phyloP scores from a whole-genome alignment of 495 filamentous ascomycete species.

The Thermochaetoides thermophila region DNA sequence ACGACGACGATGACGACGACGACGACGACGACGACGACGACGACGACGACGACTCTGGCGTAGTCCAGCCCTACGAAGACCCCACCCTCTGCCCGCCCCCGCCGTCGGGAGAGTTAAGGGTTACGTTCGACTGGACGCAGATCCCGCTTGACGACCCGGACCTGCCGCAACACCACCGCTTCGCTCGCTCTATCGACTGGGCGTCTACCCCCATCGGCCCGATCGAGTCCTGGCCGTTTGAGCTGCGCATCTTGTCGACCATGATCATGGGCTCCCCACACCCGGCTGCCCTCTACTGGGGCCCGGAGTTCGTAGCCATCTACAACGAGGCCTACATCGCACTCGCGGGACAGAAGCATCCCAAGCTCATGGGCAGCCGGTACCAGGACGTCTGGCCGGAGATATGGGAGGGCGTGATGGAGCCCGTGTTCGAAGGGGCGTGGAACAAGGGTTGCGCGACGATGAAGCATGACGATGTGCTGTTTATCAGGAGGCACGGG shows the following conservation, averaged over 20 bases:
- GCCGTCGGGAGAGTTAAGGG: no score
- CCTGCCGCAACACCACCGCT: constrained; percentile 47
- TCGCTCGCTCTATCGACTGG: constrained; percentile 53
- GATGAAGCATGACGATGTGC: constrained; percentile 59
- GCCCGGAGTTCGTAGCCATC: constrained; percentile 45
- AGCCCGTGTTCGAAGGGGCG: constrained; percentile 43
- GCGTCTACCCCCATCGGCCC: constrained; percentile 47
- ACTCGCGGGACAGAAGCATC: constrained; percentile 56
- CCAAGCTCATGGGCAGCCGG: constrained; percentile 48
- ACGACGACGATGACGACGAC: no score
- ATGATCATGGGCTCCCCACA: constrained; percentile 59
- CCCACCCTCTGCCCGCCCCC: constrained; percentile 13
- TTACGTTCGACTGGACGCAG: constrained; percentile 55
- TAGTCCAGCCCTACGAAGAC: constrained; percentile 14
- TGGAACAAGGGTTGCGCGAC: constrained; percentile 46
- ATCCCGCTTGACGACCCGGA: constrained; percentile 38
- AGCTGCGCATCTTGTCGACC: constrained; percentile 49
- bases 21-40: no score
- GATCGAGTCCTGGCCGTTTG: constrained; percentile 46
- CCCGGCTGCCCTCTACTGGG: constrained; percentile 62
- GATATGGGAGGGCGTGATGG: constrained; percentile 50
- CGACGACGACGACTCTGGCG: no score
- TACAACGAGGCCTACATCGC: constrained; percentile 62
- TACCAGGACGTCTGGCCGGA: constrained; percentile 51
- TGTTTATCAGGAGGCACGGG: constrained; percentile 45